Evolutionary conservation across 441 rosid genomes (phyloP), one percentile per base, ranked within the genome.

Genomic region (Populus trichocarpa): DNA sequence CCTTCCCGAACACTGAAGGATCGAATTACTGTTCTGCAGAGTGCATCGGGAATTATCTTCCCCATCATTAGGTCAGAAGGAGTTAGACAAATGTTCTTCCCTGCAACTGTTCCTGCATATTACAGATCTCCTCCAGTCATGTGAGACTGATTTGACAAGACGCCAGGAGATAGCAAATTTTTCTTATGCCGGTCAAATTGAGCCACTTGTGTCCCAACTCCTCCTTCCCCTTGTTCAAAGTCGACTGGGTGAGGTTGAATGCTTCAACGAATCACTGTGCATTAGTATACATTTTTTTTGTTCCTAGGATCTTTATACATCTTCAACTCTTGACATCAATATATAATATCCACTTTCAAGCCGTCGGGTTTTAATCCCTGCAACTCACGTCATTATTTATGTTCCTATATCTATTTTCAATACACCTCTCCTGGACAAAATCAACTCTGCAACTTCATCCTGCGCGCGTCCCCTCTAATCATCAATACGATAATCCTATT

Each of bases 1-100:
- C 32, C 32, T 30, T 30, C 32, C 32, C 32, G 26, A 59, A 70
- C 14, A 25, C 73, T 30, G 28, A 71, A 7, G 8, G 18, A 12
- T 67, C 13, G 26, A 61, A 22, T 8, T 22, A 2, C 2, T 46
- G 18, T 13, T 11, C 23, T 72, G 64, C 90, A 92, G 98, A 87
- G 91, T 42, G 98, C 97, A 67, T 89, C 97, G 2, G 97, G 95
- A 79, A 95, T 95, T 14, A 93, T 95, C 78, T 90, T 93, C 85
- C 97, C 98, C 1, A 93, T 95, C 57, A 91, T 95, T 42, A 89
- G 78, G 68, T 97, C 98, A 0, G 98, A 95, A 88, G 99, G 98
- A 65, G 88, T 93, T 0, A 90, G 97, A 76, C 99, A 95, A 78
- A 91, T 95, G 99, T 92, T 95, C 82, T 92, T 95, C 84, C 98